phyloP scores from a whole-genome alignment of 75 land plant species.

The Azolla pinnata region DNA sequence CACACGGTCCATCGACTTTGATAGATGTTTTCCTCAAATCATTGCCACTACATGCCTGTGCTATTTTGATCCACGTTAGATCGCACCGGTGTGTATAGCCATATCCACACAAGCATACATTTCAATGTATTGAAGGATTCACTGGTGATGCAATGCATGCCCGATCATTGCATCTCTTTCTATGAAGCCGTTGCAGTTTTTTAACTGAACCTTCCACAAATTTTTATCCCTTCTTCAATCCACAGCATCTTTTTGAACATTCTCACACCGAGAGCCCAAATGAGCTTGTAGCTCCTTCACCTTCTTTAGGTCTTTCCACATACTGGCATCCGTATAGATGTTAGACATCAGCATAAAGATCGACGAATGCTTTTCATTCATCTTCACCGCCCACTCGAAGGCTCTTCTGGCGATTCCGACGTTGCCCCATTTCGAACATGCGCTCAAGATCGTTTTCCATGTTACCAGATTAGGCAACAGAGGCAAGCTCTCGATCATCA shows the following conservation, averaged over 20 bases:
- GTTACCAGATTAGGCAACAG: conserved; percentile 29
- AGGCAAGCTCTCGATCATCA: conserved; percentile 30
- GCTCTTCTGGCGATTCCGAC: conserved; percentile 24
- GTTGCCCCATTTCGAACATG: conserved; percentile 29
- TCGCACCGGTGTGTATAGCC: background rate
- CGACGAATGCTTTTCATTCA: background rate
- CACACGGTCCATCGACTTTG: too few species aligned
- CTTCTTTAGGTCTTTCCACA: background rate
- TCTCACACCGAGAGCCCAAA: too few species aligned
- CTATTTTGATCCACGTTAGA: background rate
- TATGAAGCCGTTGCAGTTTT: too few species aligned
- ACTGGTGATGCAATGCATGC: background rate
- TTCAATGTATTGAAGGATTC: background rate
- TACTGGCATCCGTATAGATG: background rate
- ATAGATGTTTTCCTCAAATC: too few species aligned
- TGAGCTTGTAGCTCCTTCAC: too few species aligned
- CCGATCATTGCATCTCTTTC: background rate
- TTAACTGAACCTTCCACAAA: background rate
- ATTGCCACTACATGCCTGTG: background rate
- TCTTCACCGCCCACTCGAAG: background rate
- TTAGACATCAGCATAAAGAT: background rate
- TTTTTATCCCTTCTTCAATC: background rate
- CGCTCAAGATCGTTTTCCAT: conserved; percentile 41
- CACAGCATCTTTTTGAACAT: background rate
- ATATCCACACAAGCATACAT: background rate